Conservation (phyloP, 2,329 filamentous ascomycete species). For the Cladophialophora carrionii region DNA sequence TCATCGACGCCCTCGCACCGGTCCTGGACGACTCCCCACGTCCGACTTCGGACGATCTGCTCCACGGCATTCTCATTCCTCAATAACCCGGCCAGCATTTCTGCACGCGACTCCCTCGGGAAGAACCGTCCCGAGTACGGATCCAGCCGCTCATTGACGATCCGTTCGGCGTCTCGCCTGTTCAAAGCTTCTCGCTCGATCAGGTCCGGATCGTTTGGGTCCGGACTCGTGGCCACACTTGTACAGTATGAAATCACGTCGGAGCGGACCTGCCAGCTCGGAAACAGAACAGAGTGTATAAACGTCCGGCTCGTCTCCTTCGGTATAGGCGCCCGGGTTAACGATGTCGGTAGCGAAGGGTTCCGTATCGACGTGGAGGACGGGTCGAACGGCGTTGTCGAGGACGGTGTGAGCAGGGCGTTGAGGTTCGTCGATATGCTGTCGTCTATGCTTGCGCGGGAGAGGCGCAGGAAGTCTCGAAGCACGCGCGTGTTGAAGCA, state of each 20-base stretch:
- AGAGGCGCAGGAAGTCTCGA: constrained; percentile 86
- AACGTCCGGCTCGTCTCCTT: constrained; percentile 69
- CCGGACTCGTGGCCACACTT: constrained; percentile 80
- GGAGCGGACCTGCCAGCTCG: constrained; percentile 80
- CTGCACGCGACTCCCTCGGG: constrained; percentile 75
- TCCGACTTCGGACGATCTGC: constrained; percentile 79
- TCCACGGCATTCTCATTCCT: constrained; percentile 75
- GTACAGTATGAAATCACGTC: constrained; percentile 89
- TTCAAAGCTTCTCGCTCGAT: constrained; percentile 71
- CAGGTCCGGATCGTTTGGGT: constrained; percentile 82
- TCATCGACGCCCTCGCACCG: constrained; percentile 67
- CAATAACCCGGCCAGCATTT: constrained; percentile 74
- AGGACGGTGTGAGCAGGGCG: constrained; percentile 76
- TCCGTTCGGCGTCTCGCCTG: constrained; percentile 68
- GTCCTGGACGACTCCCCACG: constrained; percentile 77
- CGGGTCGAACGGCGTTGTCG: constrained; percentile 72
- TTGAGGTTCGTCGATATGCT: constrained; percentile 93
- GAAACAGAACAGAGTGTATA: constrained; percentile 77
- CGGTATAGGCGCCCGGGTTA: constrained; percentile 42
- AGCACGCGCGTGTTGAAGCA: constrained; percentile 51
- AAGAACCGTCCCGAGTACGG: constrained; percentile 88
- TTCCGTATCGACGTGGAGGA: constrained; percentile 64
- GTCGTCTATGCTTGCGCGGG: constrained; percentile 84
- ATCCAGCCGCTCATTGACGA: constrained; percentile 86
- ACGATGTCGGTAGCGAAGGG: constrained; percentile 23